Percentiles rank a stretch among this genome's conserved stretches.
Evolutionary conservation across 345 rosid species (phyloP).

Genomic region (Euphorbia pulcherrima): DNA sequence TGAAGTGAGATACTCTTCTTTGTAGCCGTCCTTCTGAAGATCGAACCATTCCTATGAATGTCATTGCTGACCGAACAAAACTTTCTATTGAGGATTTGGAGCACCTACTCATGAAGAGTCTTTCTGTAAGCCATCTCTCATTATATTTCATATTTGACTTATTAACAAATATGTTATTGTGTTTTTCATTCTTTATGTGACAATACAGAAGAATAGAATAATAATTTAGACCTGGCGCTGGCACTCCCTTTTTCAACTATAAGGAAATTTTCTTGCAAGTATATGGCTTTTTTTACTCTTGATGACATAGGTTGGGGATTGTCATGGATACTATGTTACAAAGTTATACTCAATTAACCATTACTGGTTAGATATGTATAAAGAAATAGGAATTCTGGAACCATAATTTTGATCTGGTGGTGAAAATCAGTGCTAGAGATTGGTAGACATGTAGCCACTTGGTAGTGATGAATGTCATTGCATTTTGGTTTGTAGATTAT

Average conservation of each 20-base stretch:
- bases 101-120: slow-evolving; percentile 94
- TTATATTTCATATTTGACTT: not conserved
- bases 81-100: slow-evolving; percentile 87
- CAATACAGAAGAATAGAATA: not conserved
- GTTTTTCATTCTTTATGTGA: not conserved
- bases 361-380: no score
- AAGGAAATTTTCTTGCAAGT: not conserved
- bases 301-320: not conserved
- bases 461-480: no score
- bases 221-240: not conserved
- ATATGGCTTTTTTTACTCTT: not conserved
- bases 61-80: slow-evolving; percentile 88
- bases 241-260: not conserved
- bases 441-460: no score
- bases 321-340: no score
- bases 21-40: slow-evolving; percentile 97
- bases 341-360: no score
- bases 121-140: slow-evolving; percentile 64
- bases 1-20: slow-evolving; percentile 15
- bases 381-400: no score
- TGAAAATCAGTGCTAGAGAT: no score
- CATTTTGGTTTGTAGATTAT: no score
- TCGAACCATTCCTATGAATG: slow-evolving; percentile 76
- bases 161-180: not conserved
- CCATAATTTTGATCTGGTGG: no score